Evolutionary conservation across 2,329 filamentous ascomycete genomes (phyloP), one percentile per base, ranked within the genome.

Genomic region (Davidsoniella neocaledoniae): DNA sequence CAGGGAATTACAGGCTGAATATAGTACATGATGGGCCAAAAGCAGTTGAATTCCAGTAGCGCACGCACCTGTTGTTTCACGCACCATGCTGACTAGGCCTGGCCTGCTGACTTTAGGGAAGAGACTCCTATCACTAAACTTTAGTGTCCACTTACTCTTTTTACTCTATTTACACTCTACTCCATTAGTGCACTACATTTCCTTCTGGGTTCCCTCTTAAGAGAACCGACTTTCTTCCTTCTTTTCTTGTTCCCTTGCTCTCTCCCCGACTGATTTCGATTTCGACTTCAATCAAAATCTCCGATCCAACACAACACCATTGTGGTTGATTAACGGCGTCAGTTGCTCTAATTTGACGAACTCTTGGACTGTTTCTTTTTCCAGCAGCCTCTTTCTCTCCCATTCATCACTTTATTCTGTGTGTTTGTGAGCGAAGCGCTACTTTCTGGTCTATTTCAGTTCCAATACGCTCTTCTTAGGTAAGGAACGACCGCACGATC

Each of bases 391-490:
- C 25, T 45, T 33, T 43, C 42, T 44, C 43, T 41, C 41, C 37
- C 43, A 46, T 37, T 41, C 40, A 43, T 45, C 36, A 43, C 37
- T 49, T 41, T 41, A 43, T 16, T 17, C 40, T 45, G 46, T 49
- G 40, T 52, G 46, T 47, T 46, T 47, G 44, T 49, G 50, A 49
- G 50, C 42, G 45, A 52, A 44, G 45, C 50, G 46, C 46, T 49
- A 39, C 25, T 49, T 43, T 52, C 50, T 52, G 50, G 50, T 52
- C n/a, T 42, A 44, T 52, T 48, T 52, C 50, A 49, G 50, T 45
- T 52, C 37, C 26, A 43, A 52, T 43, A 48, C 46, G 50, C 50
- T 46, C 38, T 38, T 46, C 40, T 37, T 37, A 43, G 37, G 50
- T 52, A 38, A 49, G 50, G 40, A 21, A 25, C 17, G 16, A 19